Base-by-base conservation (phyloP, 495 filamentous ascomycete species). In the Penicillium verhagenii region DNA sequence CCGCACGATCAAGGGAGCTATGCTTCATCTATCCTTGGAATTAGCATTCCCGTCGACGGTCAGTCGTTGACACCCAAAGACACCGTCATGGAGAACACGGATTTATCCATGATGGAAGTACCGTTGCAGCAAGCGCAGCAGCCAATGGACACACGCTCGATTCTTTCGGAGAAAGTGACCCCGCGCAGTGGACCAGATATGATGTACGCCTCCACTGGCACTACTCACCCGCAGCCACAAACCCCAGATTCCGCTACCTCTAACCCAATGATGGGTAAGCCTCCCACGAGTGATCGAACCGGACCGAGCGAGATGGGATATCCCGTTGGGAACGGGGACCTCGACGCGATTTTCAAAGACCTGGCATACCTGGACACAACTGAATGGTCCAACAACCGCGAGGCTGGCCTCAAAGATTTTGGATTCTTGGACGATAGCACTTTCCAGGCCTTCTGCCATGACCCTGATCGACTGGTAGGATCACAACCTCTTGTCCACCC, bases 341-440 rank as follows among this genome's bases (percentile, higher is more conserved):
- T 81, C 24, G 84, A 87, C 49, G 77, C 82, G 3, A 80, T 86
- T 29, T 78, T 86, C 59, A 80, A 84, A 59, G 83, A 87, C 39
- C 72, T 87, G 3, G 80, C 80, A n/a, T 79, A 82, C 45, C 74
- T 85, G 9, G 84, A 87, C 56, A 80, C 79, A 20, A 80, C 77
- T 7, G 81, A 85, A 56, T 78, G 78, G 72, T 72, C 78, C 1
- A 78, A 59, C 31, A 81, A 70, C 59, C 77, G 77, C 58, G 74
- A 82, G 53, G 77, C 79, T 33, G 73, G 72, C 1, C 67, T 86
- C 56, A 77, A 77, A 55, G 84, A 86, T 53, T 80, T 86, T 25
- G 83, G 83, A 1, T 84, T 85, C 61, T 70, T 81, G 6, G 78
- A 80, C 45, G 73, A 79, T 40, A 75, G 60, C 26, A 81, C 77